Evolutionary conservation across 2,329 filamentous ascomycete species (phyloP).

Genomic region (Hypomyces perniciosus): DNA sequence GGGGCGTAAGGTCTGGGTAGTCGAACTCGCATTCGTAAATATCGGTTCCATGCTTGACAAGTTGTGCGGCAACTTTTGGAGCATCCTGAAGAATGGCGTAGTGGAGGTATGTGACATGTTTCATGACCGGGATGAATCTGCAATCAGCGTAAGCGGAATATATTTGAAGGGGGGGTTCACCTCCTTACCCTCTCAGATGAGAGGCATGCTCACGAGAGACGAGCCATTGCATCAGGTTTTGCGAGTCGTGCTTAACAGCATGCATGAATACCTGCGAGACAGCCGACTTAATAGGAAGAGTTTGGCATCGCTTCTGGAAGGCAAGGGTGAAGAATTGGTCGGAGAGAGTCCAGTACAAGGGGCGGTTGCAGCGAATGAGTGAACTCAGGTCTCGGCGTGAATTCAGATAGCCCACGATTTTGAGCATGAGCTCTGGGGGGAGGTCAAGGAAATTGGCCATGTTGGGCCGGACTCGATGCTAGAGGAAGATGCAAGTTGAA

Average conservation of each 20-base stretch:
- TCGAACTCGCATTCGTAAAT: background rate
- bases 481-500: too few species aligned
- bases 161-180: background rate
- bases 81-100: slow-evolving; percentile 10
- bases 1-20: slow-evolving; percentile 4
- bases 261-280: background rate
- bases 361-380: background rate
- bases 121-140: background rate
- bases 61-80: background rate
- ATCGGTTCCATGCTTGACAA: slow-evolving; percentile 7
- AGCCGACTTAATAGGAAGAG: background rate
- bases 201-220: slow-evolving; percentile 2
- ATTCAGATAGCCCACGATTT: background rate
- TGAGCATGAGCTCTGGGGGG: background rate
- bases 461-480: background rate
- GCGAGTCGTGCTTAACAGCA: slow-evolving; percentile 5
- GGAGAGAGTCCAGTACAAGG: background rate
- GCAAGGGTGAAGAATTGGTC: background rate
- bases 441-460: background rate
- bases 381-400: background rate
- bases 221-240: slow-evolving; percentile 3
- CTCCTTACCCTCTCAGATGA: slow-evolving; percentile 5
- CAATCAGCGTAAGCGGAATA: background rate
- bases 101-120: slow-evolving; percentile 1
- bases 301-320: background rate